Conservation (phyloP, 1,284 basidiomycete species). For the Tilletia horrida region DNA sequence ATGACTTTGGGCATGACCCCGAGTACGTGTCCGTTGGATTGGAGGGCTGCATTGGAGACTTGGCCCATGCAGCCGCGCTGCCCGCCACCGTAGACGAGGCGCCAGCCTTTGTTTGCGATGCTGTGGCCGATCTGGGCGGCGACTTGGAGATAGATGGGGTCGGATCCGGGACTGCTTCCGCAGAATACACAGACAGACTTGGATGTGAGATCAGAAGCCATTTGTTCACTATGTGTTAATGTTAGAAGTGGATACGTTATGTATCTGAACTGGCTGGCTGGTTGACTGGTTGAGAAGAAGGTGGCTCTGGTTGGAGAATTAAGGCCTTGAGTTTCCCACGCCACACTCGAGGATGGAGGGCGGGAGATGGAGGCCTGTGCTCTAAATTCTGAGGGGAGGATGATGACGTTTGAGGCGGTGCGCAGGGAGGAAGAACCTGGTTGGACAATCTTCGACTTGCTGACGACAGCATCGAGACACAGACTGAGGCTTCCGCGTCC, state of each 20-base stretch:
- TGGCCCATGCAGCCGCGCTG: slow-evolving; percentile 76
- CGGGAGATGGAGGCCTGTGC: too few species aligned
- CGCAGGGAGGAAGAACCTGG: too few species aligned
- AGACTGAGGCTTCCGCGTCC: not conserved
- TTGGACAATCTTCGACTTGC: not conserved
- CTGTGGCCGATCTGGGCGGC: slow-evolving; percentile 69
- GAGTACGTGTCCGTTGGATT: slow-evolving; percentile 70
- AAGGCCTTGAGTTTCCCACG: too few species aligned
- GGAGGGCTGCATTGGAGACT: slow-evolving; percentile 68
- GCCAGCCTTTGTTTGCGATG: slow-evolving; percentile 65
- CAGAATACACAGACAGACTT: slow-evolving; percentile 53
- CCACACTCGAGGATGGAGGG: too few species aligned
- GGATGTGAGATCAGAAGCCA: not conserved
- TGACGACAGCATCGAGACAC: slow-evolving; percentile 1
- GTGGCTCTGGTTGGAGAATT: too few species aligned
- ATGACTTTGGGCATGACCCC: slow-evolving; percentile 79
- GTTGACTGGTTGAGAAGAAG: too few species aligned
- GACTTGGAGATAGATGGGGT: slow-evolving; percentile 40
- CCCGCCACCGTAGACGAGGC: slow-evolving; percentile 83
- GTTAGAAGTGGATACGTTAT: too few species aligned
- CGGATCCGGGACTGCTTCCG: slow-evolving; percentile 47
- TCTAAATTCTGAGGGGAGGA: too few species aligned
- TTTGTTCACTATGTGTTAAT: not conserved
- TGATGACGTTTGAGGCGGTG: too few species aligned
- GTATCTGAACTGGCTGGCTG: too few species aligned